Evolutionary conservation across 1,139 yeast genomes (phyloP), one percentile per base, ranked within the genome.

Genomic region (Debaryomyces udenii): DNA sequence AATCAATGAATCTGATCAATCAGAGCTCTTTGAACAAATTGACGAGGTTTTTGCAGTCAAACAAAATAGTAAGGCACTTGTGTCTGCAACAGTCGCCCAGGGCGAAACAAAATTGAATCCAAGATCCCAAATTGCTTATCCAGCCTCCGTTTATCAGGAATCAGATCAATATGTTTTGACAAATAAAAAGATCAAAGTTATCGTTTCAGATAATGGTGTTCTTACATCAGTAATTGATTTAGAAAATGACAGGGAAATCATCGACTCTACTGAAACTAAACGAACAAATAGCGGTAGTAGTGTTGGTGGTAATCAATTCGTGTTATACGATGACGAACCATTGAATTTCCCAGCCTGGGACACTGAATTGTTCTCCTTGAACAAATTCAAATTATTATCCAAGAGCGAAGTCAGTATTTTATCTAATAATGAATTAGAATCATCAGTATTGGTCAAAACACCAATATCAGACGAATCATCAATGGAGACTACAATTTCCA

Each of bases 321-420:
- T 88, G 2, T 59, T 93, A 42, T 86, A 86, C 55, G 93, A 90
- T 49, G 98, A 93, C 61, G 87, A 89, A 49, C 98, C 98, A 9
- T 69, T 89, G 55, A 83, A 77, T 44, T 91, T 83, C 81, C 96
- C 91, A 37, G 98, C 98, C 2, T 93, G 99, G 98, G 98, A 93
- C 59, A 91, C 98, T 0, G 99, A 93, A 59, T 74, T 90, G 45
- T 93, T 80, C 59, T 85, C 96, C 0, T 75, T 86, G 48, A 86
- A 83, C 50, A 86, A 84, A 49, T 80, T 77, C 57, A 69, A 71
- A 42, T 80, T 83, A 49, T 55, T 74, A 45, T 49, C 52, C 6
- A 50, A 53, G 68, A 59, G 78, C 63, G 61, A 63, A 31, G 76
- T 83, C 15, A 68, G 74, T 17, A 70, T 86, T 22, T 66, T 76